These are phyloP conservation scores for Aspergillus sojae DNA, from an alignment of 2,329 filamentous ascomycete species.

Conservation along the genomic window DNA sequence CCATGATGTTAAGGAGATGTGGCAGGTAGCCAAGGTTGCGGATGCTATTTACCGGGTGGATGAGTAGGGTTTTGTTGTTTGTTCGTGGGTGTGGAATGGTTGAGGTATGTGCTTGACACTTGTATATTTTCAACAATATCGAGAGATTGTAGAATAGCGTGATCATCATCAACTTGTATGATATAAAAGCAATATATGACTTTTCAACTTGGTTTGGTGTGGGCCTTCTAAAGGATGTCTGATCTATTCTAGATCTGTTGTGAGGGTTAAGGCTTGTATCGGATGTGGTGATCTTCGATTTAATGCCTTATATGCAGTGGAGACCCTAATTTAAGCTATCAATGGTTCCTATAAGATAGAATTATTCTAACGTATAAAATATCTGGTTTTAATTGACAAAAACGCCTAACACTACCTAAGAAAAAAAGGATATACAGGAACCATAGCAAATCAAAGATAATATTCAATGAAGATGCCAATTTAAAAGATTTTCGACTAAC, in stretches of 20 bases:
- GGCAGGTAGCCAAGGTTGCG: slow-evolving; percentile 78
- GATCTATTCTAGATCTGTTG: too few species aligned
- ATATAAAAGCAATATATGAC: neutral
- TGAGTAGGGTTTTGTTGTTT: slow-evolving; percentile 2
- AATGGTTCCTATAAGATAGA: neutral
- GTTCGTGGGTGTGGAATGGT: neutral
- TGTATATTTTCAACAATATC: slow-evolving; percentile 29
- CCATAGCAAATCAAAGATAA: slow-evolving; percentile 2
- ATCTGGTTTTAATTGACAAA: slow-evolving; percentile 9
- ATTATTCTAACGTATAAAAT: neutral
- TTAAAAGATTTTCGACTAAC: slow-evolving; percentile 27
- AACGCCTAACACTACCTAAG: slow-evolving; percentile 6
- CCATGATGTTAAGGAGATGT: slow-evolving; percentile 89
- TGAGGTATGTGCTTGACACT: neutral
- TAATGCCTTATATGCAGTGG: neutral
- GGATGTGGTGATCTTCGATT: neutral
- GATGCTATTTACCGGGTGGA: slow-evolving; percentile 80
- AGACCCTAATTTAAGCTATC: neutral
- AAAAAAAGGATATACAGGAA: slow-evolving; percentile 22
- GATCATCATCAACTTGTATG: neutral
- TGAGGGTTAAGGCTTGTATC: neutral
- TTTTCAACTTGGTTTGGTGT: neutral
- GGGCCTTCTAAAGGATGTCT: neutral
- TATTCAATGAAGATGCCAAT: slow-evolving; percentile 16
- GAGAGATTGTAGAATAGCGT: neutral